Evolutionary conservation across 2,329 filamentous ascomycete genomes (phyloP).

Genomic region (Exophiala calicioides): DNA sequence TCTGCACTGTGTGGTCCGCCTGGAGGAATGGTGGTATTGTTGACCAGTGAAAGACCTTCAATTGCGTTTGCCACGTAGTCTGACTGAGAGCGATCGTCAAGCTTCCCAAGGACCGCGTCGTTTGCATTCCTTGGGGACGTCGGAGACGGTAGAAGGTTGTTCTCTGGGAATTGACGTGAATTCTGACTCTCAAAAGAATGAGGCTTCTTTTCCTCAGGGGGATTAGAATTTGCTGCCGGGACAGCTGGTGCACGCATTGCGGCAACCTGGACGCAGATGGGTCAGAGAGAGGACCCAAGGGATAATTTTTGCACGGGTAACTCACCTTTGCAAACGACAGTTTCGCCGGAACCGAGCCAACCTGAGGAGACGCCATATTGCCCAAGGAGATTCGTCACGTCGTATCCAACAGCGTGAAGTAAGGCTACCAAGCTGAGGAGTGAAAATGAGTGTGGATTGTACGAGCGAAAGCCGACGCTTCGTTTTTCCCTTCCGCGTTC

Average conservation of each 20-base stretch:
- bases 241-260: constrained; percentile 41
- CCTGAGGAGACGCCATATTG: constrained; percentile 32
- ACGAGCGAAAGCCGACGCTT: constrained; percentile 17
- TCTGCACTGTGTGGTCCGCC: constrained; percentile 23
- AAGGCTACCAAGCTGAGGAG: constrained; percentile 25
- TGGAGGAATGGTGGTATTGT: constrained; percentile 8
- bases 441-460: constrained; percentile 23
- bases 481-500: constrained; percentile 15
- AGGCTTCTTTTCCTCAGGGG: constrained; percentile 28
- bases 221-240: constrained; percentile 15
- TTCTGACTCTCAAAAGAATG: constrained; percentile 12
- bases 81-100: constrained; percentile 14
- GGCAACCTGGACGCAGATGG: constrained; percentile 42
- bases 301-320: constrained; percentile 7
- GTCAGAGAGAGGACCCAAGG: constrained; percentile 29
- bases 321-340: constrained; percentile 77
- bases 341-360: constrained; percentile 46
- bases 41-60: constrained; percentile 23
- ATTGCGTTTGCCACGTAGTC: constrained; percentile 25
- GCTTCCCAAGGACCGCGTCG: constrained; percentile 4
- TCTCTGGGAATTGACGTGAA: neutral
- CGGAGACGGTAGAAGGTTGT: constrained; percentile 2
- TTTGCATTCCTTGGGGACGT: constrained; percentile 5
- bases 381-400: constrained; percentile 32
- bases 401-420: constrained; percentile 28